Evolutionary conservation across 2,329 filamentous ascomycete species (phyloP).

Genomic region (Epichloe gansuensis): DNA sequence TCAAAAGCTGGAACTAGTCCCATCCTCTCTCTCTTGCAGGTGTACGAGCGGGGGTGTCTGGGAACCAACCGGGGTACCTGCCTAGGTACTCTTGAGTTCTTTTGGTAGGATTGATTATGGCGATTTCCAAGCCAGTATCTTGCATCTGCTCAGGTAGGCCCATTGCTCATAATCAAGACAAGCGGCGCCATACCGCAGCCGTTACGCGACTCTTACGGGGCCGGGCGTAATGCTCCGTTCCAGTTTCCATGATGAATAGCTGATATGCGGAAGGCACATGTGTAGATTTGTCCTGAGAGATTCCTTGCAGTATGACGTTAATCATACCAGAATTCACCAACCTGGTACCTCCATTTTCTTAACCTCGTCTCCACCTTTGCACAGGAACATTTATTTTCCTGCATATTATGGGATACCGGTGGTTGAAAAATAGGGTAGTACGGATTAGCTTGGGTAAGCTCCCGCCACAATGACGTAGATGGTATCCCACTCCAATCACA

Average conservation of each 20-base stretch:
- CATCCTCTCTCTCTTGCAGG: neutral
- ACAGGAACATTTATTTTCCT: neutral
- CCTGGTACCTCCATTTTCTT: neutral
- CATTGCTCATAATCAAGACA: neutral
- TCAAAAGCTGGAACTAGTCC: neutral
- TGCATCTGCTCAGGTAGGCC: neutral
- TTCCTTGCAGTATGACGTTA: too few species aligned
- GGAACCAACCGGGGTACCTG: neutral
- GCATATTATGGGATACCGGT: too few species aligned
- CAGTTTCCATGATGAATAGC: too few species aligned
- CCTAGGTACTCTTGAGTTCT: neutral
- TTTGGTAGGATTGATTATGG: neutral
- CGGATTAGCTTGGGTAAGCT: conserved; percentile 5
- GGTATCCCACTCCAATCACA: neutral
- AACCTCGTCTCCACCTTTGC: neutral
- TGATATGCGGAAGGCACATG: too few species aligned
- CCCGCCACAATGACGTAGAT: conserved; percentile 13
- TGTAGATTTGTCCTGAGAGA: too few species aligned
- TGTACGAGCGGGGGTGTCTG: neutral
- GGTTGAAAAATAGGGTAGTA: neutral
- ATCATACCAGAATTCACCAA: too few species aligned
- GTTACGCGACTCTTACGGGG: neutral
- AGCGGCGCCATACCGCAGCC: neutral
- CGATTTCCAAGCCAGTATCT: neutral
- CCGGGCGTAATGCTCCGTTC: neutral